phyloP scores from a whole-genome alignment of 257 asterid genomes.

The Solanum habrochaites region DNA sequence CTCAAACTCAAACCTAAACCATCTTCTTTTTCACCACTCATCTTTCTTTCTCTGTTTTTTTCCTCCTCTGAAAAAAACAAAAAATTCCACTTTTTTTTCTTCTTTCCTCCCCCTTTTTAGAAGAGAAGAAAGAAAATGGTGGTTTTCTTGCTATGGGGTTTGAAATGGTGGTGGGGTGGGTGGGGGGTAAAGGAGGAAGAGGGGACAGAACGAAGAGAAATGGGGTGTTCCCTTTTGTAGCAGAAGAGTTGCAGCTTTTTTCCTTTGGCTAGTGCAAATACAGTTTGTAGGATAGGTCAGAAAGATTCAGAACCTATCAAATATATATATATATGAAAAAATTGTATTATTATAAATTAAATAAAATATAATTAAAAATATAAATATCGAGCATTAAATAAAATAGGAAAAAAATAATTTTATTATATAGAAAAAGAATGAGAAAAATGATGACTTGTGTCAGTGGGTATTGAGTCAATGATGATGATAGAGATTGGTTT shows the following conservation, averaged over 20 bases:
- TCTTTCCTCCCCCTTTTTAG: neutral
- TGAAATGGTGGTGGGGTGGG: neutral
- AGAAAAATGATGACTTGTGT: constrained; percentile 74
- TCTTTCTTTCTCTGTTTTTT: constrained; percentile 1
- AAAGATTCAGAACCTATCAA: constrained; percentile 24
- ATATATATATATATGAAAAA: neutral
- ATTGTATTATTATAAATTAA: too few species aligned
- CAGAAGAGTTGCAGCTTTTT: constrained; percentile 56
- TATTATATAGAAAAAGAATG: constrained; percentile 4
- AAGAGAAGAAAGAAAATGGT: neutral
- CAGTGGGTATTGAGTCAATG: constrained; percentile 76
- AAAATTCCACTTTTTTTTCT: neutral
- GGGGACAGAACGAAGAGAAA: constrained; percentile 73
- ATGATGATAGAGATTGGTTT: constrained; percentile 67
- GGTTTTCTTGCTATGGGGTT: neutral
- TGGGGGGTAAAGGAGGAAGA: neutral
- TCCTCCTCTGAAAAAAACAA: neutral
- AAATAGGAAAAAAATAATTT: fast-evolving
- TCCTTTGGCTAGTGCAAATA: constrained; percentile 16
- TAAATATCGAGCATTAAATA: too few species aligned
- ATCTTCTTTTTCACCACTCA: constrained; percentile 47
- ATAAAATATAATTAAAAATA: too few species aligned
- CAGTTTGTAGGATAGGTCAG: constrained; percentile 8
- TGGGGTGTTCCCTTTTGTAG: constrained; percentile 39
- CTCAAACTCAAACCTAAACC: constrained; percentile 60